These are phyloP conservation scores for Lichenothelia convexa DNA, from an alignment of 495 filamentous ascomycete species.

Conservation along the genomic window DNA sequence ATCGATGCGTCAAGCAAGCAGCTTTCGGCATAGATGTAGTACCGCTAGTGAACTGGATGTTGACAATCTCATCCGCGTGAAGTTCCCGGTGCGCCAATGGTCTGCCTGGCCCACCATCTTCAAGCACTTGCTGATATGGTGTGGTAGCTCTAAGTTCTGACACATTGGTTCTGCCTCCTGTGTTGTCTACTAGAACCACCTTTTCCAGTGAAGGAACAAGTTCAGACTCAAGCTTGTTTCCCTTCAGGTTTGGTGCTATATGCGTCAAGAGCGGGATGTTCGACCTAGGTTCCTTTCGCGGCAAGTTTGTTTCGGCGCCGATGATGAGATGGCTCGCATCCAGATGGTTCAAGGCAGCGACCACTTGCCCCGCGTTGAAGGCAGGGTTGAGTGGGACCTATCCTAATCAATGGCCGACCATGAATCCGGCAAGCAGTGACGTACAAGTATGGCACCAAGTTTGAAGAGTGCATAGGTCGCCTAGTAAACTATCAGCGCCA, in stretches of 20 bases:
- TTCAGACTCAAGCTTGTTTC: constrained; percentile 37
- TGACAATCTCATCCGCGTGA: constrained; percentile 53
- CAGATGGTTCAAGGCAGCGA: constrained; percentile 61
- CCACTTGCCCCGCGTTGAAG: constrained; percentile 67
- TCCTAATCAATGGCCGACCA: neutral
- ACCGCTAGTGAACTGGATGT: constrained; percentile 94
- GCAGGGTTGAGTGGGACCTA: constrained; percentile 80
- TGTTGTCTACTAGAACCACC: constrained; percentile 72
- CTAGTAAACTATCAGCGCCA: constrained; percentile 10
- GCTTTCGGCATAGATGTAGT: constrained; percentile 86
- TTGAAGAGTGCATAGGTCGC: constrained; percentile 83
- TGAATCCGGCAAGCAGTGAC: constrained; percentile 9
- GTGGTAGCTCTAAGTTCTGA: constrained; percentile 29
- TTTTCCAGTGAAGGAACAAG: constrained; percentile 48
- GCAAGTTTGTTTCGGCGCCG: constrained; percentile 67
- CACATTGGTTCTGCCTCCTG: constrained; percentile 35
- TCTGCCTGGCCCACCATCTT: constrained; percentile 22
- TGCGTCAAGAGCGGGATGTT: constrained; percentile 53
- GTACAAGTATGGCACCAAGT: constrained; percentile 69
- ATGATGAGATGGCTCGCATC: constrained; percentile 61
- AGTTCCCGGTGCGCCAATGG: constrained; percentile 30
- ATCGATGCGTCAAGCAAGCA: constrained; percentile 66
- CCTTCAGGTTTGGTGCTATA: constrained; percentile 41
- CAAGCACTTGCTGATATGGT: constrained; percentile 35
- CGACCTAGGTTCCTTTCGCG: constrained; percentile 58